Evolutionary conservation across 2,329 filamentous ascomycete genomes (phyloP).

Genomic region (Claviceps arundinis): DNA sequence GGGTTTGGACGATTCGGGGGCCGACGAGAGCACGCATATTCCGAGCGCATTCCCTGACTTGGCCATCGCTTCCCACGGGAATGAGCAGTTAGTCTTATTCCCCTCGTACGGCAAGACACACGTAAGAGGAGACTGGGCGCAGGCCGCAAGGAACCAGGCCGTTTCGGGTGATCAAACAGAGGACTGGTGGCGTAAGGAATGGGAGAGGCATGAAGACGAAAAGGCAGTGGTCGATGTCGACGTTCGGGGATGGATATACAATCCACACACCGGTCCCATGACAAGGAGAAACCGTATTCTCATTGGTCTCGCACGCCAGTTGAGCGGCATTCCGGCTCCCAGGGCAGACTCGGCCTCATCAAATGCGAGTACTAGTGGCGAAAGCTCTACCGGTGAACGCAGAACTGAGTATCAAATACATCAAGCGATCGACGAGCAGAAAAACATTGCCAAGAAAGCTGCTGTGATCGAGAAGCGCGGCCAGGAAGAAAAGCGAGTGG

Average conservation of each 20-base stretch:
- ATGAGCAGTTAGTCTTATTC: conserved; percentile 90
- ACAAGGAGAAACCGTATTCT: conserved; percentile 76
- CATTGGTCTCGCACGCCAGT: conserved; percentile 70
- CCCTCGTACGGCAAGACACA: conserved; percentile 82
- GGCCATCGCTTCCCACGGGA: conserved; percentile 62
- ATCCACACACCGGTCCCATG: conserved; percentile 72
- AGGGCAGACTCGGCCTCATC: conserved; percentile 23
- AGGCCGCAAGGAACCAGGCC: conserved; percentile 15
- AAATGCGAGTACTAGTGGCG: conserved; percentile 1
- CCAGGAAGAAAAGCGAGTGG: conserved; percentile 56
- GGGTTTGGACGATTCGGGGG: conserved; percentile 16
- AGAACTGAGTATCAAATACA: conserved; percentile 16
- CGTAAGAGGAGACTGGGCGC: conserved; percentile 32
- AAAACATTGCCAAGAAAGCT: conserved; percentile 61
- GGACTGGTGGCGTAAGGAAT: conserved; percentile 67
- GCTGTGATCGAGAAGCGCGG: conserved; percentile 63
- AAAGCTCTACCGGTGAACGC: conserved; percentile 8
- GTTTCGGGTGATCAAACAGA: conserved; percentile 26
- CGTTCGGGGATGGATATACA: conserved; percentile 89
- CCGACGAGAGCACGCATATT: conserved; percentile 30
- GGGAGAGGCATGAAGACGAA: conserved; percentile 67
- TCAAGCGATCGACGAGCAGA: conserved; percentile 41
- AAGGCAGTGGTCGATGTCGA: conserved; percentile 87
- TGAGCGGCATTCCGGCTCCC: conserved; percentile 74
- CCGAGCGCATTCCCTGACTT: conserved; percentile 75